Percentiles rank a stretch among this genome's conserved stretches.
phyloP scores from a whole-genome alignment of 2,329 filamentous ascomycete genomes.

The Fusarium illudens region DNA sequence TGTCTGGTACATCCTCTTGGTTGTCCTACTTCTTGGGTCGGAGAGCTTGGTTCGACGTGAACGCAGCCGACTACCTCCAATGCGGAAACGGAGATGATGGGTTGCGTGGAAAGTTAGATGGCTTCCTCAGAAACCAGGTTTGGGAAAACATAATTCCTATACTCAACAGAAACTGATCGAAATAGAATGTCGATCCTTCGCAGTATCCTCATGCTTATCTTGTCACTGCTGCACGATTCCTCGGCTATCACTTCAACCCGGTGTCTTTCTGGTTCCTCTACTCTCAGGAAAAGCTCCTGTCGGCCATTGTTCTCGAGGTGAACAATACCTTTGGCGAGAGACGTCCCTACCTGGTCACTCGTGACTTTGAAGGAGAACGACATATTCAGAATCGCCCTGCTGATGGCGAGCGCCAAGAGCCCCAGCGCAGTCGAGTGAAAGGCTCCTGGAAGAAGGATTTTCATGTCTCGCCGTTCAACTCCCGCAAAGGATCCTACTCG shows the following conservation, averaged over 20 bases:
- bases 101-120: conserved; percentile 69
- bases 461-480: conserved; percentile 80
- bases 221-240: conserved; percentile 73
- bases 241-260: conserved; percentile 78
- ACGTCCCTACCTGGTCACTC: conserved; percentile 50
- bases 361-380: conserved; percentile 40
- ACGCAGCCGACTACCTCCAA: conserved; percentile 68
- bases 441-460: conserved; percentile 74
- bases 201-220: conserved; percentile 75
- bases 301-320: conserved; percentile 75
- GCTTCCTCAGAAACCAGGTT: conserved; percentile 67
- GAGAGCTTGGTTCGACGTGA: conserved; percentile 65
- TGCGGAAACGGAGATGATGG: conserved; percentile 61
- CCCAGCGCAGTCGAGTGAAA: conserved; percentile 48
- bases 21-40: conserved; percentile 45
- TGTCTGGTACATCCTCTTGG: conserved; percentile 28
- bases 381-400: conserved; percentile 1
- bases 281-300: conserved; percentile 62
- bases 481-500: conserved; percentile 63
- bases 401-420: neutral
- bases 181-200: conserved; percentile 64
- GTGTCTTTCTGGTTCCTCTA: conserved; percentile 86
- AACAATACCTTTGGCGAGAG: conserved; percentile 81
- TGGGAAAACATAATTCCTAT: conserved; percentile 14
- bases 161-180: conserved; percentile 16